Conservation (phyloP, 208 protist genomes). For the Lotmaria passim region DNA sequence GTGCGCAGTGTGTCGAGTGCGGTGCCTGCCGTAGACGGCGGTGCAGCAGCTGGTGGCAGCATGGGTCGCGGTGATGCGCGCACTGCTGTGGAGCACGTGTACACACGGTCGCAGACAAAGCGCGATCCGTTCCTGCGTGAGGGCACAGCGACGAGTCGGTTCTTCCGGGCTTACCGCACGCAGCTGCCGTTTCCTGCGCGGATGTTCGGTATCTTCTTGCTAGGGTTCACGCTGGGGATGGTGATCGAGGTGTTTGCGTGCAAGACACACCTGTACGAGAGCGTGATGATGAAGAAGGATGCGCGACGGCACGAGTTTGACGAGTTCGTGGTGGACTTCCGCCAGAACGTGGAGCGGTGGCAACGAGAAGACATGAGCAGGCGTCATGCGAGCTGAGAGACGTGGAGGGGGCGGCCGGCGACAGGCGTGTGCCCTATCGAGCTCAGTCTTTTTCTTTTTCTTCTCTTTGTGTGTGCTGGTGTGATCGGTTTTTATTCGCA, state of each 20-base stretch:
- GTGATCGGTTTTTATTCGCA: background rate
- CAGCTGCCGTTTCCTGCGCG: constrained; percentile 57
- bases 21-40: background rate
- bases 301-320: constrained; percentile 78
- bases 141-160: constrained; percentile 45
- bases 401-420: background rate
- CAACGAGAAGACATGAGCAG: constrained; percentile 67
- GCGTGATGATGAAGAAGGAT: constrained; percentile 84
- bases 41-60: too few species aligned
- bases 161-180: constrained; percentile 58
- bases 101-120: background rate
- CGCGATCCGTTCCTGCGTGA: constrained; percentile 67
- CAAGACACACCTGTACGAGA: constrained; percentile 83
- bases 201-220: constrained; percentile 58
- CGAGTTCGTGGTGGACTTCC: constrained; percentile 81
- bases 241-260: constrained; percentile 81
- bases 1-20: too few species aligned
- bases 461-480: constrained; percentile 11
- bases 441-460: background rate
- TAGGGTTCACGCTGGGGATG: constrained; percentile 62
- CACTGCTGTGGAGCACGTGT: constrained; percentile 15
- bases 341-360: constrained; percentile 74
- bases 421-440: background rate
- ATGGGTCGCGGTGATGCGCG: background rate
- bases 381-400: constrained; percentile 11